A percentile compares a stretch with the other conserved stretches of the same genome.
phyloP scores from a whole-genome alignment of 2,329 filamentous ascomycete species.

The Corynespora cassiicola region DNA sequence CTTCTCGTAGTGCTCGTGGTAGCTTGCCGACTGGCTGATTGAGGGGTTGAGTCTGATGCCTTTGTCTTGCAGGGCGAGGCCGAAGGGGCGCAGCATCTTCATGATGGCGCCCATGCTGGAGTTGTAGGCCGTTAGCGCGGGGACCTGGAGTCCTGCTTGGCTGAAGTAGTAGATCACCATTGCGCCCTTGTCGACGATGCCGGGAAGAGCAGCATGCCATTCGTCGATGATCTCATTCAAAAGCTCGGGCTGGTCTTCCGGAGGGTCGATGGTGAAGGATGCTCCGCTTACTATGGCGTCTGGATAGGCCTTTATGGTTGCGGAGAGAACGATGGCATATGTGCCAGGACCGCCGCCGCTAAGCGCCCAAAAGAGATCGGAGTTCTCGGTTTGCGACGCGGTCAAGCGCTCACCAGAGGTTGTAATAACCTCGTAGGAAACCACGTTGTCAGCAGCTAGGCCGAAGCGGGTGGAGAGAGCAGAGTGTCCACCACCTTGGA shows the following conservation, averaged over 20 bases:
- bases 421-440: conserved; percentile 28
- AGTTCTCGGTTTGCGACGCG: conserved; percentile 15
- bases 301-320: conserved; percentile 19
- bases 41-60: conserved; percentile 18
- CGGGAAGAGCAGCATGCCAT: conserved; percentile 24
- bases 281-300: conserved; percentile 20
- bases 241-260: conserved; percentile 13
- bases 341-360: conserved; percentile 24
- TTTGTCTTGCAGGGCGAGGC: conserved; percentile 9
- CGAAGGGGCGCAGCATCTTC: conserved; percentile 23
- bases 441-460: conserved; percentile 23
- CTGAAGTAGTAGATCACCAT: conserved; percentile 25
- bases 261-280: conserved; percentile 16
- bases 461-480: conserved; percentile 41
- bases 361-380: conserved; percentile 33
- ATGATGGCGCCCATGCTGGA: conserved; percentile 18
- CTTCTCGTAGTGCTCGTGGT: conserved; percentile 30
- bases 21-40: conserved; percentile 19
- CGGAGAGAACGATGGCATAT: conserved; percentile 20
- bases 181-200: conserved; percentile 24
- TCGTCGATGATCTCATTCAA: conserved; percentile 26
- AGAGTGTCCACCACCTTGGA: conserved; percentile 58
- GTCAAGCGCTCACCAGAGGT: conserved; percentile 17
- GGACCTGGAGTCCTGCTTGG: conserved; percentile 19
- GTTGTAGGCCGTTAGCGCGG: conserved; percentile 28